Base-by-base conservation (phyloP, 2,329 filamentous ascomycete species). In the Cadophora sp. region DNA sequence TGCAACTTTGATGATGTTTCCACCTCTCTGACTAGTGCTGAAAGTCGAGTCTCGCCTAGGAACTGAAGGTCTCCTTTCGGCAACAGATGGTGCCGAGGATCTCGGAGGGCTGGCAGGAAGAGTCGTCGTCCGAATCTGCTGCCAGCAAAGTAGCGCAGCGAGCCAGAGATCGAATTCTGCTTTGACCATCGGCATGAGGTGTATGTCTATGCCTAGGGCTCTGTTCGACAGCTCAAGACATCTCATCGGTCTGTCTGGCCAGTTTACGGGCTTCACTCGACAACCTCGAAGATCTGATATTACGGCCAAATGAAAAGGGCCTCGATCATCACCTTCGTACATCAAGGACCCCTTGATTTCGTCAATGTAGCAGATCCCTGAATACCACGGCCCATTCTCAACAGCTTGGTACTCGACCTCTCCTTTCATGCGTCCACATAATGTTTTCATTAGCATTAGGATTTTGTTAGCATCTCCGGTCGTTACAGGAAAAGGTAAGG, bases 1-100 rank as follows among this genome's bases (percentile, higher is more conserved):
- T 64, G 94, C 96, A 58, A 97, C 93, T 77, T 98, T 99, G 82
- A 98, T 98, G 71, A 98, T 96, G 64, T 91, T 89, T 3, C 88
- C 87, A 69, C 93, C 90, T 76, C 90, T 96, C 89, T 94, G 70
- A 24, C 73, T 67, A 22, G 74, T 75, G 16, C 80, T 80, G 68
- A 20, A 83, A 82, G 63, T 83, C 80, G 62, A 84, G 77, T 68
- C 83, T 76, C 75, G 79, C 78, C 72, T 81, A 77, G 27, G 74
- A 14, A 51, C 39, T 27, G 78, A 73, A 60, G 79, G 75, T 70
- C 64, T 76, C 68, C 62, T 73, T 30, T 77, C 73, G 36, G 59
- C n/a, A 41, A 67, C 18, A 39, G 63, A 41, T n/a, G 67, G 39
- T 33, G 63, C 59, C 27, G 70, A 47, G 51, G 68, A 62, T 56